phyloP scores from a whole-genome alignment of 306 rosid species.

The Cucurbita moschata region DNA sequence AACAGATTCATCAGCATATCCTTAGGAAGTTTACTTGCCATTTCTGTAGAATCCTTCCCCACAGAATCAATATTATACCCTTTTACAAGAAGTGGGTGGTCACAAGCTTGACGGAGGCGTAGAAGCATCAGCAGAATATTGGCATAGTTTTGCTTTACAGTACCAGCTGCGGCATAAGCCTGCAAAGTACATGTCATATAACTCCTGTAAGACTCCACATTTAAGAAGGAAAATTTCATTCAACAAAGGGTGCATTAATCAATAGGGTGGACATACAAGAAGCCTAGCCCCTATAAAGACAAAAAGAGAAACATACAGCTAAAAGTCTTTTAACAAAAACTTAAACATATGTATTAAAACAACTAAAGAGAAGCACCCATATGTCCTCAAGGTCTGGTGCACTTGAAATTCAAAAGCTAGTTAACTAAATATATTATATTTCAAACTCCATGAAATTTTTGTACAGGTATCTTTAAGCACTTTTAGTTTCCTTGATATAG shows the following conservation, averaged over 20 bases:
- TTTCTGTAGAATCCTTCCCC: constrained; percentile 55
- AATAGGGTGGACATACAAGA: background rate
- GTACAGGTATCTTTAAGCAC: too few relatives aligned
- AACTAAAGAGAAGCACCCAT: background rate
- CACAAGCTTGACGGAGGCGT: constrained; percentile 98
- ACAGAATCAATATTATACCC: constrained; percentile 47
- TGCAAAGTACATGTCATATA: constrained; percentile 23
- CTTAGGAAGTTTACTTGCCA: constrained; percentile 64
- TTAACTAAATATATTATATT: too few relatives aligned
- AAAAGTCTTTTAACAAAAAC: background rate
- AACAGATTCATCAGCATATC: constrained; percentile 51
- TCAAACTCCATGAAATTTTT: too few relatives aligned
- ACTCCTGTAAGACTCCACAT: background rate
- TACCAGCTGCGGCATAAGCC: constrained; percentile 99
- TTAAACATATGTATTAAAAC: background rate
- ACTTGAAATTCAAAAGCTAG: background rate
- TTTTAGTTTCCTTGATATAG: too few relatives aligned
- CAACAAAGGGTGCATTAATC: background rate
- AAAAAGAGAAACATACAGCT: background rate
- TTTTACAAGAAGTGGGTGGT: constrained; percentile 85
- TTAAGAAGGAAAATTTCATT: background rate
- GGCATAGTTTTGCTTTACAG: constrained; percentile 93
- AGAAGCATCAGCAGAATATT: constrained; percentile 90
- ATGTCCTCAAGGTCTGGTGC: background rate
- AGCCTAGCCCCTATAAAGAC: background rate